Evolutionary conservation across 805 yeast species (phyloP).

Genomic region (Pichia nanzhaoensis): DNA sequence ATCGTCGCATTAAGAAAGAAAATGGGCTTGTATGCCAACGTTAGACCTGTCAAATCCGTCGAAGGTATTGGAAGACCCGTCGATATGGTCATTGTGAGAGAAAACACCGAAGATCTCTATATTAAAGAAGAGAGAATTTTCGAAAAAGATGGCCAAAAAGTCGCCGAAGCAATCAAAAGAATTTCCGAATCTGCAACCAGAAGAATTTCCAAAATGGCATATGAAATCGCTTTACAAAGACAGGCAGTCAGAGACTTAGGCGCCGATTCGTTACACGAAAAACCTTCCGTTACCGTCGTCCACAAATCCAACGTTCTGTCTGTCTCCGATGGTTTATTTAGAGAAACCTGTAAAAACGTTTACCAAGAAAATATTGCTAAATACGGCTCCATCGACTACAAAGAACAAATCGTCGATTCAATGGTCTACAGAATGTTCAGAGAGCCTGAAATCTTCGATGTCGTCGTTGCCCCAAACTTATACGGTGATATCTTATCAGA

Average conservation of each 20-base stretch:
- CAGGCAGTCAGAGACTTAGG: constrained; percentile 67
- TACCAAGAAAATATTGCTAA: constrained; percentile 51
- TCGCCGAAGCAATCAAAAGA: constrained; percentile 97
- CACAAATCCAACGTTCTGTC: constrained; percentile 95
- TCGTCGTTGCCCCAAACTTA: constrained; percentile 96
- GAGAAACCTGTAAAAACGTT: constrained; percentile 70
- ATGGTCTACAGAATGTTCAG: constrained; percentile 99
- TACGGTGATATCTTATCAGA: constrained; percentile 96
- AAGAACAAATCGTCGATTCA: constrained; percentile 97
- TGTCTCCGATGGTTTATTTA: constrained; percentile 89
- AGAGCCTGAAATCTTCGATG: constrained; percentile 96
- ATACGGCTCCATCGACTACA: constrained; percentile 58
- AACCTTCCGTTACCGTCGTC: constrained; percentile 79
- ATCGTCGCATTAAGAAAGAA: constrained; percentile 97
- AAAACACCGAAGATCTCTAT: constrained; percentile 96
- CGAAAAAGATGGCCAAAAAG: constrained; percentile 74
- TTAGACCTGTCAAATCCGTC: constrained; percentile 95
- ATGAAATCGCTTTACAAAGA: constrained; percentile 89
- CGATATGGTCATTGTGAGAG: constrained; percentile 97
- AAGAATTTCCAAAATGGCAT: constrained; percentile 84
- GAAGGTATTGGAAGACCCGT: constrained; percentile 81
- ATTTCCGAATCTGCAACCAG: constrained; percentile 82
- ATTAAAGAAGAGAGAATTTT: constrained; percentile 85
- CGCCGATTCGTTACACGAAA: constrained; percentile 42
- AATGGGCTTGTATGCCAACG: constrained; percentile 91